Evolutionary conservation across 164 flowering plant species (phyloP).

Genomic region (Liriodendron chinense): DNA sequence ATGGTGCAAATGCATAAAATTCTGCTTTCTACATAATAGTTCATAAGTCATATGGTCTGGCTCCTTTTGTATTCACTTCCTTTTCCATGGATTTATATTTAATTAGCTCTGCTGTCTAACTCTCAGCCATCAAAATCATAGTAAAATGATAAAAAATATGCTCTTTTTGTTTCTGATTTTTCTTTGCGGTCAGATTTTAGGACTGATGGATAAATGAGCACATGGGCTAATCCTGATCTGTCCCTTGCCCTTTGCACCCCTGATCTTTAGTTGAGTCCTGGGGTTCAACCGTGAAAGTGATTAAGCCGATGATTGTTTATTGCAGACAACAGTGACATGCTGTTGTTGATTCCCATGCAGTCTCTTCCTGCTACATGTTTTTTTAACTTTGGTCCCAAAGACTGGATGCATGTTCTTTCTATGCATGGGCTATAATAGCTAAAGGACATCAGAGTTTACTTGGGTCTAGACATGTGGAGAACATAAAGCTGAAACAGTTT

Average conservation of each 20-base stretch:
- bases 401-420: background rate
- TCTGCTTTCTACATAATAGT: no score
- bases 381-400: background rate
- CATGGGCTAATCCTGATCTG: background rate
- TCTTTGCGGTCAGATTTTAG: background rate
- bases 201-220: background rate
- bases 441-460: background rate
- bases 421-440: background rate
- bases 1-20: background rate
- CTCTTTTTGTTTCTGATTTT: no score
- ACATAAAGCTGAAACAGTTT: no score
- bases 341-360: background rate
- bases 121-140: no score
- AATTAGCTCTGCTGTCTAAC: no score
- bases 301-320: background rate
- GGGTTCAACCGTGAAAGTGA: background rate
- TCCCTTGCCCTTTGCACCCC: background rate
- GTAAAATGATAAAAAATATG: no score
- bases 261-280: background rate
- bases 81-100: no score
- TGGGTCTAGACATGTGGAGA: background rate
- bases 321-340: background rate
- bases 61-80: no score
- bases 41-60: no score
- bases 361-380: background rate